Evolutionary conservation across 495 filamentous ascomycete genomes (phyloP).

Genomic region (Aspergillus homomorphus): DNA sequence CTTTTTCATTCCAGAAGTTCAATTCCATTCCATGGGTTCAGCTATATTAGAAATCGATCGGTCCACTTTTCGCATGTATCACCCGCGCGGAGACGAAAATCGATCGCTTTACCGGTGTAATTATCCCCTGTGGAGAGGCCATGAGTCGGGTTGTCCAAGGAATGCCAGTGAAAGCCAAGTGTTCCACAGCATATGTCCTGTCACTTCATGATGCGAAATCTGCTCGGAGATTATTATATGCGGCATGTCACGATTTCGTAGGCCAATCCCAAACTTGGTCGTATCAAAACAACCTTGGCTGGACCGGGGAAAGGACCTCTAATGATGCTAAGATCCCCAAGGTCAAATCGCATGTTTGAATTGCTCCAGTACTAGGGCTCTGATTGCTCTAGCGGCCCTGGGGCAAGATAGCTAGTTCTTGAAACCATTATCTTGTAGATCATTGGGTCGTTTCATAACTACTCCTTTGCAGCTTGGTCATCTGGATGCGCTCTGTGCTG

Average conservation of each 20-base stretch:
- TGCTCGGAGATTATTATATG: neutral
- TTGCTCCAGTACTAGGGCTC: too few species aligned
- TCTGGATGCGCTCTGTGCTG: too few species aligned
- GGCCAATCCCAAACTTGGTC: neutral
- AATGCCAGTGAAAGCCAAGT: neutral
- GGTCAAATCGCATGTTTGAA: too few species aligned
- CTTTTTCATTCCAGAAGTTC: conserved; percentile 6
- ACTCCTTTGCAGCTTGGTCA: too few species aligned
- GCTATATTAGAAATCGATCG: conserved; percentile 16
- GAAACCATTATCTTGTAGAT: too few species aligned
- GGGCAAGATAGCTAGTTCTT: too few species aligned
- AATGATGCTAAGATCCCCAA: neutral
- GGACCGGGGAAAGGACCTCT: neutral
- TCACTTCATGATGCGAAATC: neutral
- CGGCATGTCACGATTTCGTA: neutral
- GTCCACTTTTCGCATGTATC: conserved; percentile 1
- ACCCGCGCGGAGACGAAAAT: neutral
- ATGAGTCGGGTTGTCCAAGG: neutral
- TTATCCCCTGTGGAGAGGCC: too few species aligned
- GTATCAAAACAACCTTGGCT: neutral
- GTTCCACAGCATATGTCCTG: neutral
- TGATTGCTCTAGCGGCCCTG: too few species aligned
- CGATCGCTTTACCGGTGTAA: neutral
- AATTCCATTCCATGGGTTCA: conserved; percentile 3
- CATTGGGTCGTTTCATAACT: too few species aligned